Conservation (phyloP, 495 filamentous ascomycete genomes). For the Umbilicaria muhlenbergii region DNA sequence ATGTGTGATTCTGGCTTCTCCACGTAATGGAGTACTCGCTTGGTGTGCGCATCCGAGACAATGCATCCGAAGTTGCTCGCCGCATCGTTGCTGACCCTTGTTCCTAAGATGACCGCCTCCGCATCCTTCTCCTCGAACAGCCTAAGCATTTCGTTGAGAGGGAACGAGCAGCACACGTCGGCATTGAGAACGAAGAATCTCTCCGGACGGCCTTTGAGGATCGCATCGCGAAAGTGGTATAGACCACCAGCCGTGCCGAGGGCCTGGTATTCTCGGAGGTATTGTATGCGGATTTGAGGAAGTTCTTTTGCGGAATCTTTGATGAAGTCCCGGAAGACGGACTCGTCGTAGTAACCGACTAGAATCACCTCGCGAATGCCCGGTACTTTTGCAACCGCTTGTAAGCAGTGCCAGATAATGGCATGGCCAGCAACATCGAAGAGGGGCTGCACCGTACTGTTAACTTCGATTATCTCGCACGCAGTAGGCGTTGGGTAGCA, state of each 20-base stretch:
- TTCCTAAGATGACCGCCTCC: slow-evolving; percentile 94
- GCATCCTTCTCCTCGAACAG: slow-evolving; percentile 91
- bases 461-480: slow-evolving; percentile 1
- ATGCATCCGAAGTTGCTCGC: slow-evolving; percentile 97
- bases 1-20: slow-evolving; percentile 99
- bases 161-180: slow-evolving; percentile 99
- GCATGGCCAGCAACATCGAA: slow-evolving; percentile 98
- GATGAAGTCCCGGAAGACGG: slow-evolving; percentile 94
- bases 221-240: slow-evolving; percentile 99
- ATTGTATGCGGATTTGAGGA: slow-evolving; percentile 80
- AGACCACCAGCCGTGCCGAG: slow-evolving; percentile 90
- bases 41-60: slow-evolving; percentile 86
- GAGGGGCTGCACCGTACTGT: slow-evolving; percentile 50
- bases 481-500: slow-evolving; percentile 1
- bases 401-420: slow-evolving; percentile 95
- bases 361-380: slow-evolving; percentile 92
- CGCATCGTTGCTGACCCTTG: slow-evolving; percentile 78
- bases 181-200: slow-evolving; percentile 95
- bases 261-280: slow-evolving; percentile 95
- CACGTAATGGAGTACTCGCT: slow-evolving; percentile 96
- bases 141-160: slow-evolving; percentile 83
- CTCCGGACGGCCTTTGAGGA: slow-evolving; percentile 89
- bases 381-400: slow-evolving; percentile 78
- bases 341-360: slow-evolving; percentile 97
- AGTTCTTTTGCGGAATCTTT: slow-evolving; percentile 74